These are phyloP conservation scores for Phyllosticta capitalensis DNA, from an alignment of 2,329 filamentous ascomycete genomes.

Conservation along the genomic window DNA sequence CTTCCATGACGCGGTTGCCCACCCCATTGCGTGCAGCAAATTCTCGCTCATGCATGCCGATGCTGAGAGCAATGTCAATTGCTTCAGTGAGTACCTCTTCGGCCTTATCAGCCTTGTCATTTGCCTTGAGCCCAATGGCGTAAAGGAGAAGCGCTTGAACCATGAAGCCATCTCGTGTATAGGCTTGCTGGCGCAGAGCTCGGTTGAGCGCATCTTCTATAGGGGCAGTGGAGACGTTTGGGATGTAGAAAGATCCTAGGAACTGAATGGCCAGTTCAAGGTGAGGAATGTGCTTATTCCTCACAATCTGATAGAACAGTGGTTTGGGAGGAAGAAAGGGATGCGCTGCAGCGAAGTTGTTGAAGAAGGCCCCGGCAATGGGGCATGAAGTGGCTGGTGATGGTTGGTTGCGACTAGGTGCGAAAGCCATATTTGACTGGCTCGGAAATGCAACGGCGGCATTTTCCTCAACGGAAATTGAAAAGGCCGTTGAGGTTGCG, in stretches of 20 bases:
- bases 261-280: conserved; percentile 48
- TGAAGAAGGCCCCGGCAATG: conserved; percentile 39
- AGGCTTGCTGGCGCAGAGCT: conserved; percentile 22
- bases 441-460: not conserved
- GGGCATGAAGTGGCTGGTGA: conserved; percentile 12
- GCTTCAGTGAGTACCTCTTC: conserved; percentile 57
- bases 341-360: conserved; percentile 44
- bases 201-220: conserved; percentile 32
- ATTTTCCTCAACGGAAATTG: not conserved
- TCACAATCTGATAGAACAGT: conserved; percentile 32
- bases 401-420: not conserved
- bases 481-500: not conserved
- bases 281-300: conserved; percentile 30
- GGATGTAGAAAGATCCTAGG: conserved; percentile 46
- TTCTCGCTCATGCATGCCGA: conserved; percentile 62
- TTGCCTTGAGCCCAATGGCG: conserved; percentile 68
- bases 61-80: conserved; percentile 61
- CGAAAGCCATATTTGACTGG: not conserved
- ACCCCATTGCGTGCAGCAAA: conserved; percentile 57
- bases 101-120: conserved; percentile 60
- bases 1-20: conserved; percentile 60
- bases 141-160: conserved; percentile 72
- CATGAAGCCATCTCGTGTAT: conserved; percentile 40
- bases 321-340: conserved; percentile 45
- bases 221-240: conserved; percentile 34